Evolutionary conservation across 139 green algal genomes (phyloP).

Genomic region (Closterium sp.): DNA sequence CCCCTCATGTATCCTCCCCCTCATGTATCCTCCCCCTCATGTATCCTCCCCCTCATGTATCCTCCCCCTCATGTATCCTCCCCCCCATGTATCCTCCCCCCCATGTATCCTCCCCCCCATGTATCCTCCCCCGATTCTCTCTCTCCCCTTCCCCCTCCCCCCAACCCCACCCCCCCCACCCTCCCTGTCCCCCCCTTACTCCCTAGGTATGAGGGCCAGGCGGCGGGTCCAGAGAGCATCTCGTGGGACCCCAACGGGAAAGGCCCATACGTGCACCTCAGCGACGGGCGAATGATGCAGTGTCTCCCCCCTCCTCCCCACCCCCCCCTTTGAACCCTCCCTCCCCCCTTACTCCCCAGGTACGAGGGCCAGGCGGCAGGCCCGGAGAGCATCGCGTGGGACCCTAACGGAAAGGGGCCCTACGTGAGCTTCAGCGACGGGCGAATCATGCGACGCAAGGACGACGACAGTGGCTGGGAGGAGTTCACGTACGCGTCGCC

Average conservation of each 20-base stretch:
- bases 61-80: no score
- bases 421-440: constrained; percentile 22
- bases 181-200: not conserved
- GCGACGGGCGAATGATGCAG: no score
- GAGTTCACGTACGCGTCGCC: not conserved
- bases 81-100: no score
- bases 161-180: not conserved
- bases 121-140: no score
- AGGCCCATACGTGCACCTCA: no score
- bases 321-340: no score
- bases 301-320: no score
- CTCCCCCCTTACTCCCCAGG: not conserved
- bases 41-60: no score
- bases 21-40: no score
- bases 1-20: no score
- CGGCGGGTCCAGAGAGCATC: not conserved
- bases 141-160: not conserved
- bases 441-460: constrained; percentile 4
- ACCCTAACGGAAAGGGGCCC: constrained; percentile 9
- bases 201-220: not conserved
- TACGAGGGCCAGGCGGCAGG: constrained; percentile 1
- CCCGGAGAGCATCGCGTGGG: constrained; percentile 43
- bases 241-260: no score
- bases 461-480: not conserved
- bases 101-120: no score